Base-by-base conservation (phyloP, 2,329 filamentous ascomycete species). In the Diaporthe eres region DNA sequence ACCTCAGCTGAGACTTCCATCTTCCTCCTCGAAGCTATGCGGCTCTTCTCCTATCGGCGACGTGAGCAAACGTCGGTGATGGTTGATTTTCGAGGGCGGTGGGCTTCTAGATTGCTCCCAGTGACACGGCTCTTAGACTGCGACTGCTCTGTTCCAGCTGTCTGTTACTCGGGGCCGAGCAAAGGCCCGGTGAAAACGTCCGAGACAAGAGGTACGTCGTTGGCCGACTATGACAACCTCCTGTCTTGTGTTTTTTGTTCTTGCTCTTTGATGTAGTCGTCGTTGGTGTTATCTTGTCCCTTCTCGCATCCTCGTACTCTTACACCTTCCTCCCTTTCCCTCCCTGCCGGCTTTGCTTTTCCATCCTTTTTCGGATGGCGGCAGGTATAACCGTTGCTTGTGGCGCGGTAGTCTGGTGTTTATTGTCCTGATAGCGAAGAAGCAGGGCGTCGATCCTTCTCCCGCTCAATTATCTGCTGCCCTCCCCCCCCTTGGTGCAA, bases 331-430 rank as follows among this genome's bases (percentile, higher is more conserved):
- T 47, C 12, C 44, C 42, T 39, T 42, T 25, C 28, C 31, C n/a
- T 53, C 53, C 49, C 17, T 57, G 57, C 47, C 34, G 47, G 44
- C 25, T 34, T 47, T 49, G 9, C 31, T 72, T 58, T 72, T 61
- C 28, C 42, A 42, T 44, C 55, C 42, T 61, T 42, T 55, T 70
- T 55, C 65, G 65, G 65, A 55, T 42, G 49, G 49, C 65, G 65
- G 65, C 65, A 70, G 65, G 65, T 70, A 53, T 70, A 70, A 55
- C 65, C 65, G 49, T 70, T 70, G 47, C n/a, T 42, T 42, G 65
- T 70, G 65, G 65, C 65, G 65, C 65, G n/a, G 65, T 70, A 70
- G 65, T 51, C 34, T 55, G 65, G 65, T 39, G n/a, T 55, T 42
- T 42, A 70, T 53, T 68, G 61, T n/a, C 34, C 22, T 39, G 31